Percentiles rank a stretch among this genome's conserved stretches.
Evolutionary conservation across 306 rosid genomes (phyloP).

Genomic region (Aeschynomene evenia): DNA sequence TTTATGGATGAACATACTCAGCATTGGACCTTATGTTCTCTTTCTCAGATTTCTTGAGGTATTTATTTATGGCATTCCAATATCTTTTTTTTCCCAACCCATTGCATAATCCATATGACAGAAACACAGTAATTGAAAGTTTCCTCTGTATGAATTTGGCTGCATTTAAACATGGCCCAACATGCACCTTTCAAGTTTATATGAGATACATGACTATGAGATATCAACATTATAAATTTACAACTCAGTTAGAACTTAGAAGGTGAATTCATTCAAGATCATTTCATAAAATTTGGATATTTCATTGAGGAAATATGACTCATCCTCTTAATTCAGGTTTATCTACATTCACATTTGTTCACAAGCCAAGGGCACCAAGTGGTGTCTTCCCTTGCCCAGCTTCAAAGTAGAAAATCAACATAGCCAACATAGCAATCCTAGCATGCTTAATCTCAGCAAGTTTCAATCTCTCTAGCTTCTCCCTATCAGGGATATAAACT

Average conservation of each 20-base stretch:
- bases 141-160: constrained; percentile 1
- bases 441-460: constrained; percentile 80
- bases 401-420: constrained; percentile 83
- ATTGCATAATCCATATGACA: neutral
- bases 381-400: constrained; percentile 93
- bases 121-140: neutral
- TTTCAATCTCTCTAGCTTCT: constrained; percentile 75
- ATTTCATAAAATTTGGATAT: neutral
- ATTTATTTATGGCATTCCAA: neutral
- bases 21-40: neutral
- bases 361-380: constrained; percentile 81
- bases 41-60: neutral
- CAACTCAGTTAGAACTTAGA: neutral
- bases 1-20: neutral
- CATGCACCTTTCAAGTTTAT: constrained; percentile 1
- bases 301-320: neutral
- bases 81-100: neutral
- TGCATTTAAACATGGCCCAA: constrained; percentile 6
- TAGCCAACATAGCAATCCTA: constrained; percentile 76
- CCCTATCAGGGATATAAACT: constrained; percentile 51
- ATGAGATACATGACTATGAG: no score
- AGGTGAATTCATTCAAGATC: constrained; percentile 17
- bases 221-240: neutral
- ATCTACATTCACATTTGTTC: constrained; percentile 35
- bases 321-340: constrained; percentile 30